These are phyloP conservation scores for Colletotrichum sp. DNA, from an alignment of 2,329 filamentous ascomycete genomes.

Conservation along the genomic window DNA sequence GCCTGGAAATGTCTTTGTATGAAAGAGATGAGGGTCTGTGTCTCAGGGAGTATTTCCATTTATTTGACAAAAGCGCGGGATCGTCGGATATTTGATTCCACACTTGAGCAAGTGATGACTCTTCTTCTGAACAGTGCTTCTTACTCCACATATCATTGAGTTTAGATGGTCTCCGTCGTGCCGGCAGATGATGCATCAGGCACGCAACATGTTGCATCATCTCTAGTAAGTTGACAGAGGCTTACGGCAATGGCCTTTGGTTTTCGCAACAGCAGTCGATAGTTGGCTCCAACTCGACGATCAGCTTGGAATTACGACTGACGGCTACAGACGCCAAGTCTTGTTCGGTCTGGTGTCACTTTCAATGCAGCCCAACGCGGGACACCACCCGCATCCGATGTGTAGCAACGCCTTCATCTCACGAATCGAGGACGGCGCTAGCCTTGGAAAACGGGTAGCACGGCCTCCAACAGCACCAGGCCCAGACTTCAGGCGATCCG, in stretches of 20 bases:
- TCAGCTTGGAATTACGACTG: rapidly evolving
- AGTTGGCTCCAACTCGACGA: neutral
- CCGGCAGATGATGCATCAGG: neutral
- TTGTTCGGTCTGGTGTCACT: neutral
- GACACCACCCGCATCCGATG: neutral
- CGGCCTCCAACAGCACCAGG: neutral
- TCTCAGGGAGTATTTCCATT: neutral
- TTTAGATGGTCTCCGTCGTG: neutral
- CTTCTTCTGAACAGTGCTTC: neutral
- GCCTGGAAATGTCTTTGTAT: neutral
- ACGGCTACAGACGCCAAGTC: neutral
- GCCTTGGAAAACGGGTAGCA: neutral
- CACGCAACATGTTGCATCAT: neutral
- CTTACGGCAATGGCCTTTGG: neutral
- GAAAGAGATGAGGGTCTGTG: neutral
- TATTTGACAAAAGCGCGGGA: neutral
- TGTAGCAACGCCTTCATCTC: neutral
- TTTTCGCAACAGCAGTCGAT: neutral
- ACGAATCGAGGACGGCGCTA: neutral
- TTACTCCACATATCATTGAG: neutral
- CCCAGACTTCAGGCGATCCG: neutral
- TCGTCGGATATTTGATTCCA: neutral
- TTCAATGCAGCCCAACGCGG: neutral
- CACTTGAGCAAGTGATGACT: neutral
- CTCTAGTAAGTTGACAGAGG: neutral